phyloP scores from a whole-genome alignment of 2,329 filamentous ascomycete species.

The Sporothrix humicola region DNA sequence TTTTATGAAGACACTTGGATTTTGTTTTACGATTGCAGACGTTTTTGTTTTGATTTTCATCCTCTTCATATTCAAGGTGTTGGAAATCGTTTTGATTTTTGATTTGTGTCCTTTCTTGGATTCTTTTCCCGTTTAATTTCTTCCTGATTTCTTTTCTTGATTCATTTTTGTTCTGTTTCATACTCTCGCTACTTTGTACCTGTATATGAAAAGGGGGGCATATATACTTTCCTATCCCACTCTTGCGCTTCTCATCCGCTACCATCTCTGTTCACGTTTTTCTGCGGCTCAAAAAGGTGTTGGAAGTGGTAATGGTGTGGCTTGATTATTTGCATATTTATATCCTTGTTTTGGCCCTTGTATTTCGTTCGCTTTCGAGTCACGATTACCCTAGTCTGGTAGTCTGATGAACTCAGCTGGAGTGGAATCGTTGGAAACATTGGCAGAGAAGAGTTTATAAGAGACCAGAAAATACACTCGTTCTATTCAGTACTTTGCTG shows the following conservation, averaged over 20 bases:
- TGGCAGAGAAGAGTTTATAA: no score
- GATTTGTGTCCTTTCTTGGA: not conserved
- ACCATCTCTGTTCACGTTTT: not conserved
- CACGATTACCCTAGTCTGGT: not conserved
- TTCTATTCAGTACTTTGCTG: not conserved
- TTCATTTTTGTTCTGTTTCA: not conserved
- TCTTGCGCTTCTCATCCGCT: not conserved
- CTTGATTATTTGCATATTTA: not conserved
- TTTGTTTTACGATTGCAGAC: not conserved
- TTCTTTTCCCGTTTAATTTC: not conserved
- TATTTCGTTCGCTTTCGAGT: not conserved
- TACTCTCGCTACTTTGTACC: constrained; percentile 21
- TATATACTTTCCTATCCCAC: constrained; percentile 20
- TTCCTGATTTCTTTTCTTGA: not conserved
- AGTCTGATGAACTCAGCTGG: no score
- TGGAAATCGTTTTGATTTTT: not conserved
- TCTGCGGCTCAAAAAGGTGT: not conserved
- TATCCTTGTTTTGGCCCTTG: not conserved
- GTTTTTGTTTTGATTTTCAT: not conserved
- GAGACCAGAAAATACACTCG: not conserved
- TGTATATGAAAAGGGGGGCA: constrained; percentile 19
- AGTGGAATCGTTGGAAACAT: no score
- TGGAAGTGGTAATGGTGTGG: not conserved
- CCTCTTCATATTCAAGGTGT: constrained; percentile 7
- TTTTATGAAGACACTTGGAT: not conserved